phyloP scores from a whole-genome alignment of 2,329 filamentous ascomycete species.

The Samsoniella hepiali region DNA sequence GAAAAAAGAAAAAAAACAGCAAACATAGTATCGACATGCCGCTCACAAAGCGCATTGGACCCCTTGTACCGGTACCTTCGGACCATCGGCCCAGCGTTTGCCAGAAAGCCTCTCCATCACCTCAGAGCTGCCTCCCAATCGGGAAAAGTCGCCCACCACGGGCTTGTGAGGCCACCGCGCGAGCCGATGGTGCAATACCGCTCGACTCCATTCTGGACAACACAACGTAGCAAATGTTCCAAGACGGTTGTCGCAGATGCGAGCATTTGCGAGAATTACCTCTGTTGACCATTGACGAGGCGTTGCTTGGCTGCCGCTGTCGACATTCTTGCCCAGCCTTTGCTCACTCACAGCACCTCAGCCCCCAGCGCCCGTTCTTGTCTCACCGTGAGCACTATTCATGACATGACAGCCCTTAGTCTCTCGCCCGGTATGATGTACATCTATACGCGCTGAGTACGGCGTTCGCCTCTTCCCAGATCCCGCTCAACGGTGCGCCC shows the following conservation, averaged over 20 bases:
- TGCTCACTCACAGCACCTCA: not conserved
- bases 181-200: constrained; percentile 20
- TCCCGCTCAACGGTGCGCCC: not conserved
- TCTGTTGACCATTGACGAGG: not conserved
- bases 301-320: not conserved
- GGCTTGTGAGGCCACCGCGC: not conserved
- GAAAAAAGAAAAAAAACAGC: not conserved
- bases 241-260: not conserved
- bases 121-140: constrained; percentile 6
- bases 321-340: constrained; percentile 13
- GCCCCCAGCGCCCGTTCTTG: not conserved
- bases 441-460: not conserved
- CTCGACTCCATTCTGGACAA: not conserved
- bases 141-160: not conserved
- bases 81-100: constrained; percentile 16
- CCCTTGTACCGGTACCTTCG: constrained; percentile 14
- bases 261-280: not conserved
- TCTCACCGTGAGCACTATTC: constrained; percentile 2
- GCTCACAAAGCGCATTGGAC: not conserved
- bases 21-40: not conserved
- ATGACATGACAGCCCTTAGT: not conserved
- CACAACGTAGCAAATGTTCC: not conserved
- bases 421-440: not conserved
- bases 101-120: constrained; percentile 16
- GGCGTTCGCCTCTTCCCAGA: not conserved